Base-by-base conservation (phyloP, 495 filamentous ascomycete genomes). In the Penicillium desertorum region DNA sequence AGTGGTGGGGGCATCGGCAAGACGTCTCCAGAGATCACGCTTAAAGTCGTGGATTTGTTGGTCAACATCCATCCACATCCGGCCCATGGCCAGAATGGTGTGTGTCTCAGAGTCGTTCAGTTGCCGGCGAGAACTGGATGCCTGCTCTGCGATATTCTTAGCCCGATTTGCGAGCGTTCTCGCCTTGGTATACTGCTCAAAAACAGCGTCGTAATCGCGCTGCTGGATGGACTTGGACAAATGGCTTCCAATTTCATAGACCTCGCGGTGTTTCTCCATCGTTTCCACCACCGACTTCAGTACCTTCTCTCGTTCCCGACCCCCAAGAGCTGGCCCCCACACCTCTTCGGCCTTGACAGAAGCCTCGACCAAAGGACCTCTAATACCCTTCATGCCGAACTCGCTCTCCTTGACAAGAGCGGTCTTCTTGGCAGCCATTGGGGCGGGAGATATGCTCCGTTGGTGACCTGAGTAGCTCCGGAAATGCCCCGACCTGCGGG, bases 41-140 rank as follows among this genome's bases (percentile, higher is more conserved):
- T 96, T 97, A 74, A 96, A 96, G 11, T 78, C 71, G 23, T 90
- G 84, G 25, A 96, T 86, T 56, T 93, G 91, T 43, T 87, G 81
- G 37, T 91, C 86, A 4, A 97, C 89, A 71, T 96, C 91, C 60
- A 85, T 80, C 92, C 91, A 96, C 86, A 98, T 93, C n/a, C 91
- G 85, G 6, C 89, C 92, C 30, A 91, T 92, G 17, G 96, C 81
- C 37, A 98, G 74, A 58, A 98, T 87, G 44, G 89, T 86, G 66
- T 95, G 87, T 17, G 89, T 82, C 64, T 98, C 85, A 30, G 81
- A 76, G 64, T 98, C 93, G 14, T 79, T 79, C 20, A 89, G 74
- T 48, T 78, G 70, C 41, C 67, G 67, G 34, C 60, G 68, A 45
- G 77, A 63, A 65, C 79, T 64, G 64, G 76, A 42, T 45, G 83